Conservation (phyloP, 2,329 filamentous ascomycete species). For the Sporothrix euskadiensis region DNA sequence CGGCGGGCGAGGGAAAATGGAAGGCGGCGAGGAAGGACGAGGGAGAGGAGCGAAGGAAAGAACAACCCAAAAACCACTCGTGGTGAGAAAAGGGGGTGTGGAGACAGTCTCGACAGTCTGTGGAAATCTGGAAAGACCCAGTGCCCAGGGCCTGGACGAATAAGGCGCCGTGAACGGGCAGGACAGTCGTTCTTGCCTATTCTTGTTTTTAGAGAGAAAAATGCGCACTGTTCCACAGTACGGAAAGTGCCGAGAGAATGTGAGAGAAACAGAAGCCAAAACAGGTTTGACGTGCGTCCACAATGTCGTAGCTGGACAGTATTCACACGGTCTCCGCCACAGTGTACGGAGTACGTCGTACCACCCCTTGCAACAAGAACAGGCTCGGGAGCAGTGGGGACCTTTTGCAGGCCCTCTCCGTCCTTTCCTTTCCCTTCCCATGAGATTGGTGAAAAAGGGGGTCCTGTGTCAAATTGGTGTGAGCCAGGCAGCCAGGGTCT, state of each 20-base stretch:
- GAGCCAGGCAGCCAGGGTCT: background rate
- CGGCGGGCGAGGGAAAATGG: constrained; percentile 19
- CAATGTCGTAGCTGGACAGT: background rate
- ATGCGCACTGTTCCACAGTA: background rate
- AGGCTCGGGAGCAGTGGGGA: constrained; percentile 7
- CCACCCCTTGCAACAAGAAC: background rate
- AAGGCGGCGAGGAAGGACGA: constrained; percentile 8
- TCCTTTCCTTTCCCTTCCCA: background rate
- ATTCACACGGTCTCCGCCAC: background rate
- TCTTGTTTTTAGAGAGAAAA: background rate
- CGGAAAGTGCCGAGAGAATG: background rate
- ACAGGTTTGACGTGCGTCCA: constrained; percentile 1
- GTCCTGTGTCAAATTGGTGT: constrained; percentile 13
- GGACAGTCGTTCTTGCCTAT: background rate
- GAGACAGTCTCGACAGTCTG: constrained; percentile 10
- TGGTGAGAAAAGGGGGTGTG: background rate
- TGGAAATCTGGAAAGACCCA: constrained; percentile 5
- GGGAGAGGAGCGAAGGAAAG: background rate
- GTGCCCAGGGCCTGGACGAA: constrained; percentile 14
- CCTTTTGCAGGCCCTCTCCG: background rate
- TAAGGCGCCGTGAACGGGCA: background rate
- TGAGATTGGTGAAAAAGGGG: background rate
- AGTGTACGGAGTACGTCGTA: background rate
- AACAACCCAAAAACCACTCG: constrained; percentile 11
- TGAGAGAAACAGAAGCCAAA: background rate